Base-by-base conservation (phyloP, 495 filamentous ascomycete genomes). In the Hypoxylon fragiforme region DNA sequence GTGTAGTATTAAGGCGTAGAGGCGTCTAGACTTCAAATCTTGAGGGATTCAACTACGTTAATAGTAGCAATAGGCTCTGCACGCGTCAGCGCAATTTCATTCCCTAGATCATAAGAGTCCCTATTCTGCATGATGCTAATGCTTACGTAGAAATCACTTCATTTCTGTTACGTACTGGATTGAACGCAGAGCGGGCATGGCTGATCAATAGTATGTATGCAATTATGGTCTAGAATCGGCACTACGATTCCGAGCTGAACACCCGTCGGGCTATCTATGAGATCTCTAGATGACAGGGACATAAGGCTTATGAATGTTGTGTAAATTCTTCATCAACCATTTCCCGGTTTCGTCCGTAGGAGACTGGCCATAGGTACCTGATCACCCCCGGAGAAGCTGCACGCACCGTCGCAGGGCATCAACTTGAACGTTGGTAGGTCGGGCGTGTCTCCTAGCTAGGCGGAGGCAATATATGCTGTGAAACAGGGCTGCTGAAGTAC, bases 91-190 rank as follows among this genome's bases (percentile, higher is more conserved):
- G 43, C 32, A 59, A 59, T 53, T 7, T 59, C 43, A 37, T 31
- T 13, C 44, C 15, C 31, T 48, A 9, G 30, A 28, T 34, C 40
- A 13, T 36, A 12, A n/a, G 30, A 9, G 16, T 28, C 7, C 3
- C 43, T 13, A 12, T 12, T 3, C 6, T 35, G 11, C 13, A 31
- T 16, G 28, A 36, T 1, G 43, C 31, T 12, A 11, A 7, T 30
- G 22, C 12, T 13, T 39, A 22, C 21, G 4, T 22, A 16, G 20
- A 9, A 48, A 9, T 36, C 4, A 15, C n/a, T 45, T 37, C 3
- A 0, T 52, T 52, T 61, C 56, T 47, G 47, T 61, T 61, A 61
- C 57, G 57, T 61, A 61, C 51, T 46, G 24, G 51, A 61, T 55
- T 44, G 45, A 47, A 61, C 57, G 14, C 11, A 13, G 32, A 31